Base-by-base conservation (phyloP, 352 stramenopile species). In the Elongisporangium undulatum region DNA sequence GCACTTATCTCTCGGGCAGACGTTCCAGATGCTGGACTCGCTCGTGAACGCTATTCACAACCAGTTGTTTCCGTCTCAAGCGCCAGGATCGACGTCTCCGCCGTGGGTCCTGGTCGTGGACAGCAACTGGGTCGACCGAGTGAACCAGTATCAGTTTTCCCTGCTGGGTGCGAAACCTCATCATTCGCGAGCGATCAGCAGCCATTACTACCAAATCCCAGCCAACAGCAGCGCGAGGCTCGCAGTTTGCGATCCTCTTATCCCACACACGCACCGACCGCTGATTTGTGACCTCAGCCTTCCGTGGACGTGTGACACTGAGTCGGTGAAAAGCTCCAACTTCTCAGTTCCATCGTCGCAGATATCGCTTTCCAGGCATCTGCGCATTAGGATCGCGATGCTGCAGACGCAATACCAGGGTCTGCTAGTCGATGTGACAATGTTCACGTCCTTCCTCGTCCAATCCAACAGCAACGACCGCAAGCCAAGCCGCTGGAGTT, bases 141-240 rank as follows among this genome's bases (percentile, higher is more conserved):
- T 82, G 6, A 59, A 82, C 45, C 73, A 79, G 9, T 69, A 63
- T 29, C 2, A 77, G n/a, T 38, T 63, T 21, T 63, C 76, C 49
- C 67, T 53, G 3, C 56, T 82, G 1, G 67, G 76, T 45, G 16
- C 66, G 1, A n/a, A 63, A 16, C 38, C 34, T 15, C 12, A 45
- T 17, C 34, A 17, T 8, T 45, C 34, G 12, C 34, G 13, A 45
- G 4, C 12, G 10, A 17, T 45, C 34, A 45, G 34, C 34, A 12
- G 2, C 5, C 34, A 45, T 45, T 45, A 45, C 34, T 45, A 45
- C 5, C 26, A 58, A 55, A 15, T 57, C 24, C 26, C 45, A 19
- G 7, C 10, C 23, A 9, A 50, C 20, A 7, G 2, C 16, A 23
- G 12, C 15, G 6, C 1, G 17, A 1, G 8, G 24, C 6, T 17